phyloP scores from a whole-genome alignment of 345 rosid species.

The Acer saccharum region DNA sequence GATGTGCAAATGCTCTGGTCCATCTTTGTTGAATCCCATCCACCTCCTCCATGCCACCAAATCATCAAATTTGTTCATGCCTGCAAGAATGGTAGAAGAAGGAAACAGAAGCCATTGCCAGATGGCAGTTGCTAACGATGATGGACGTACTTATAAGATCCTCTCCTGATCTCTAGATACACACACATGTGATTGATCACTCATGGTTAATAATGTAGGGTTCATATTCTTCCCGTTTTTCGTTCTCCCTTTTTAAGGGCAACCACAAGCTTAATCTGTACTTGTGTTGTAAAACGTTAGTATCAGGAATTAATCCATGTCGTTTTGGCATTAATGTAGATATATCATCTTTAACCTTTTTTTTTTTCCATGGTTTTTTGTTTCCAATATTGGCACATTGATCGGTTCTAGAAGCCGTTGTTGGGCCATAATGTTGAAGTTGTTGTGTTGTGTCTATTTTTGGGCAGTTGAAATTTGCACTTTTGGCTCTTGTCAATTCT shows the following conservation, averaged over 20 bases:
- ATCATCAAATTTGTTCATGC: slow-evolving; percentile 28
- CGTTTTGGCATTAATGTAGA: not conserved
- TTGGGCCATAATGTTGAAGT: slow-evolving; percentile 25
- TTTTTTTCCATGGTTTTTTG: too few species aligned
- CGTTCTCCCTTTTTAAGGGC: not conserved
- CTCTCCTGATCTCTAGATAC: not conserved
- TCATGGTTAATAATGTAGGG: not conserved
- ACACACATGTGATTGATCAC: not conserved
- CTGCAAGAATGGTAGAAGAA: not conserved
- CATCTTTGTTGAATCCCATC: slow-evolving; percentile 78
- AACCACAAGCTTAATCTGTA: not conserved
- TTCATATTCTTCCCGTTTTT: not conserved
- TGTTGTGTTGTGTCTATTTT: slow-evolving; percentile 42
- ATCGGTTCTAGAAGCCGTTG: slow-evolving; percentile 11
- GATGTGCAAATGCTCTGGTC: slow-evolving; percentile 95
- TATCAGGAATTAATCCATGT: not conserved
- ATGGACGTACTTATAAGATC: not conserved
- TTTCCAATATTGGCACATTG: not conserved
- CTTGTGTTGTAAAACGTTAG: not conserved
- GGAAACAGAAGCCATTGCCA: slow-evolving; percentile 10
- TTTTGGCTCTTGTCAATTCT: slow-evolving; percentile 21
- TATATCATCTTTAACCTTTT: not conserved
- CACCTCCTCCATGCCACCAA: slow-evolving; percentile 46
- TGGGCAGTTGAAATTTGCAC: slow-evolving; percentile 31
- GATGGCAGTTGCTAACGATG: not conserved